Evolutionary conservation across 306 rosid species (phyloP).

Genomic region (Pueraria montana): DNA sequence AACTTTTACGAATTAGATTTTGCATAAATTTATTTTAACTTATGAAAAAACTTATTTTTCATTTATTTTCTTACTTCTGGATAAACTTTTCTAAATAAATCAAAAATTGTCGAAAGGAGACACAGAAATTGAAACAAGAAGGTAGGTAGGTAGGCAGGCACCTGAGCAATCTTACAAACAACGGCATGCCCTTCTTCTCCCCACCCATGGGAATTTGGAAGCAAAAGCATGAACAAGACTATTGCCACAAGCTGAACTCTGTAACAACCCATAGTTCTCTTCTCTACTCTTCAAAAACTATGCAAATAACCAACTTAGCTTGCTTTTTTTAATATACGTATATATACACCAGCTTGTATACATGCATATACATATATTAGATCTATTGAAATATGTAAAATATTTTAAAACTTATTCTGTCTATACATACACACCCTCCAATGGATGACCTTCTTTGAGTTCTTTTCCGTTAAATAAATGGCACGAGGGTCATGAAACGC

Average conservation of each 20-base stretch:
- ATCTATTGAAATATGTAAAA: no score
- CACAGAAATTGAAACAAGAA: background rate
- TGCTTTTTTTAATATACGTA: background rate
- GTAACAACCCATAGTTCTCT: conserved; percentile 45
- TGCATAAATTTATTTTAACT: no score
- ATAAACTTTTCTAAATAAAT: no score
- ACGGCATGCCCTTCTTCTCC: conserved; percentile 77
- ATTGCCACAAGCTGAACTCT: conserved; percentile 39
- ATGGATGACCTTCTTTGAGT: background rate
- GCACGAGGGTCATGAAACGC: background rate
- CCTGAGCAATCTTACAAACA: conserved; percentile 85
- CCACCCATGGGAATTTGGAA: conserved; percentile 70
- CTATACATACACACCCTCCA: no score
- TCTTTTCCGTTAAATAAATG: background rate
- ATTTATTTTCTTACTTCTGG: no score
- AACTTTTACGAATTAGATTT: no score
- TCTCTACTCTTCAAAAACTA: background rate
- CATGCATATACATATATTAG: no score
- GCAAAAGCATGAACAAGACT: conserved; percentile 50
- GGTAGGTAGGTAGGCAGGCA: background rate
- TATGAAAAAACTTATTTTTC: no score
- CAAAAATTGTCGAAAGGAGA: no score
- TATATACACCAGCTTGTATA: no score
- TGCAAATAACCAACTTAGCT: background rate
- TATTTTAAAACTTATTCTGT: no score